phyloP scores from a whole-genome alignment of 2,329 filamentous ascomycete species.

The Bisporella sp. region DNA sequence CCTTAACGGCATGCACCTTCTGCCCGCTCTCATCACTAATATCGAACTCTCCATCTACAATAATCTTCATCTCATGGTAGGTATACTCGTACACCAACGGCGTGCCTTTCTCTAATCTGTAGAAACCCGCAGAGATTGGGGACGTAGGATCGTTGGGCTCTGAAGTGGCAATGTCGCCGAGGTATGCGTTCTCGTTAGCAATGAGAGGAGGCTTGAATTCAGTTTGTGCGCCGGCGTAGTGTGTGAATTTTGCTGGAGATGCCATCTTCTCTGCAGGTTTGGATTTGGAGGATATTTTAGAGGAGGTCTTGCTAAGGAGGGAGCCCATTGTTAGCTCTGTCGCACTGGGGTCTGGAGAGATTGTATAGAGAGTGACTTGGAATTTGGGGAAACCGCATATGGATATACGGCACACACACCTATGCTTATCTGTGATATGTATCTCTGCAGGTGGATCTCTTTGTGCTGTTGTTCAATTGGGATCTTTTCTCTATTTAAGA shows the following conservation, averaged over 20 bases:
- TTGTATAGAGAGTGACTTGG: background rate
- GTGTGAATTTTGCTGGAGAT: slow-evolving; percentile 23
- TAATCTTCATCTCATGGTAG: slow-evolving; percentile 64
- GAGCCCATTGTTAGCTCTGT: slow-evolving; percentile 24
- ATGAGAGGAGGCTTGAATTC: slow-evolving; percentile 54
- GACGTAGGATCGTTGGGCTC: slow-evolving; percentile 38
- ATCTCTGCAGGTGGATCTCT: too few species aligned
- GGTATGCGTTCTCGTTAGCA: slow-evolving; percentile 55
- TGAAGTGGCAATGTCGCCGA: slow-evolving; percentile 46
- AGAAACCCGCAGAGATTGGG: slow-evolving; percentile 53
- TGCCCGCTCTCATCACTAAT: slow-evolving; percentile 52
- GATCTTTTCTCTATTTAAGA: too few species aligned
- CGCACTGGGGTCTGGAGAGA: background rate
- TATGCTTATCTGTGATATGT: too few species aligned
- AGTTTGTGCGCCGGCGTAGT: slow-evolving; percentile 46
- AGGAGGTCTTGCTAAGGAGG: slow-evolving; percentile 23
- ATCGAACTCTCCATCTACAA: slow-evolving; percentile 53
- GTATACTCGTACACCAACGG: slow-evolving; percentile 56
- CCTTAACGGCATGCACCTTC: slow-evolving; percentile 48
- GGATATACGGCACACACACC: too few species aligned
- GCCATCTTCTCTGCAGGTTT: slow-evolving; percentile 14
- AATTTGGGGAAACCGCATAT: background rate
- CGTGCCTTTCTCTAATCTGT: slow-evolving; percentile 54
- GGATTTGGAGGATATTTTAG: slow-evolving; percentile 2
- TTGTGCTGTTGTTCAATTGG: too few species aligned